A percentile compares a stretch with the other conserved stretches of the same genome.
Conservation (phyloP, 1,284 basidiomycete species). For the Naganishia sp. region DNA sequence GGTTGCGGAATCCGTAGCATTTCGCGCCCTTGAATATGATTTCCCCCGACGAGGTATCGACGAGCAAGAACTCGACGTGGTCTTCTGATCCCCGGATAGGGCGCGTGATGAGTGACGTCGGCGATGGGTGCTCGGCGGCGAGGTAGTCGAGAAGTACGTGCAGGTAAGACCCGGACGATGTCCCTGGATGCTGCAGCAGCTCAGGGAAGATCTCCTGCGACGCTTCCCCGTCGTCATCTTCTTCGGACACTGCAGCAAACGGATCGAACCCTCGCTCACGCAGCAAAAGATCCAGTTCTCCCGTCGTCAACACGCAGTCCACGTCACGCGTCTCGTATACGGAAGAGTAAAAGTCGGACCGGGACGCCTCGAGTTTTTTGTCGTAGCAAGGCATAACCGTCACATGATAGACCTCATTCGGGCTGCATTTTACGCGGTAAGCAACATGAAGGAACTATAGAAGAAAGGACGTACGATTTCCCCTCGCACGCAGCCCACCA, state of each 20-base stretch:
- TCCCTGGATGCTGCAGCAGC: slow-evolving; percentile 74
- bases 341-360: slow-evolving; percentile 84
- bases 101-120: slow-evolving; percentile 61
- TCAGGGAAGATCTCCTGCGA: slow-evolving; percentile 62
- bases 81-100: slow-evolving; percentile 64
- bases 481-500: slow-evolving; percentile 68
- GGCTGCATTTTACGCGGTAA: slow-evolving; percentile 55
- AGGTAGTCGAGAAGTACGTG: slow-evolving; percentile 67
- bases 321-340: slow-evolving; percentile 81
- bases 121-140: slow-evolving; percentile 56
- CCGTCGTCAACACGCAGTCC: slow-evolving; percentile 96
- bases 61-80: slow-evolving; percentile 67
- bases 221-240: slow-evolving; percentile 50
- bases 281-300: slow-evolving; percentile 87
- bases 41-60: slow-evolving; percentile 57
- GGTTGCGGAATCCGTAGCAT: slow-evolving; percentile 95
- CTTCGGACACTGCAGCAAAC: slow-evolving; percentile 59
- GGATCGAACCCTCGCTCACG: slow-evolving; percentile 79
- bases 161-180: slow-evolving; percentile 92
- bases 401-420: slow-evolving; percentile 87
- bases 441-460: background rate
- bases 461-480: slow-evolving; percentile 61
- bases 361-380: slow-evolving; percentile 97
- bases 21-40: slow-evolving; percentile 88
- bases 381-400: slow-evolving; percentile 99